Evolutionary conservation across 768 basidiomycete species (phyloP).

Genomic region (Amanita brunnescens): DNA sequence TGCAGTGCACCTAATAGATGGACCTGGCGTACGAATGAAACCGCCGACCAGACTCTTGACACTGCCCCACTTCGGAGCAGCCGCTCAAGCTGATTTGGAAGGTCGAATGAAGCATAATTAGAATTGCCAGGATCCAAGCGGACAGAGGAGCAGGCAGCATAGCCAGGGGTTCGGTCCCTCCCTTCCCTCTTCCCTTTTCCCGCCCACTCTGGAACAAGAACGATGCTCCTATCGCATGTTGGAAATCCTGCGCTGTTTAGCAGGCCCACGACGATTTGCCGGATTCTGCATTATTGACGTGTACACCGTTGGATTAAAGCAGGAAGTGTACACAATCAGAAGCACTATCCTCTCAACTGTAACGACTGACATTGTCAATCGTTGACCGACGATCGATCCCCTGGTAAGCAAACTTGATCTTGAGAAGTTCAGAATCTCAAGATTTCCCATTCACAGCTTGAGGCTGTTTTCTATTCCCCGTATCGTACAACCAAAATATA

Average conservation of each 20-base stretch:
- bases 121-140: background rate
- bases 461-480: background rate
- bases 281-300: background rate
- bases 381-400: constrained; percentile 7
- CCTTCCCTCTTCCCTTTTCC: background rate
- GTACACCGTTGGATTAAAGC: background rate
- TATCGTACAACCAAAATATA: background rate
- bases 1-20: background rate
- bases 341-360: background rate
- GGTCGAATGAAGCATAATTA: background rate
- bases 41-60: background rate
- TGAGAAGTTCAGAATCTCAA: constrained; percentile 4
- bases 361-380: constrained; percentile 1
- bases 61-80: background rate
- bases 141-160: background rate
- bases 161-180: background rate
- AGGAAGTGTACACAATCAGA: background rate
- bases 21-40: background rate
- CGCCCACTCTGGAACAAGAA: background rate
- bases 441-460: background rate
- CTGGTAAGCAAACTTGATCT: background rate
- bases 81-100: background rate
- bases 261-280: background rate
- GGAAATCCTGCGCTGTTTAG: background rate
- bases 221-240: background rate